Conservation (phyloP, 371 early-diverging fungal species). For the Lichtheimia hyalospora region DNA sequence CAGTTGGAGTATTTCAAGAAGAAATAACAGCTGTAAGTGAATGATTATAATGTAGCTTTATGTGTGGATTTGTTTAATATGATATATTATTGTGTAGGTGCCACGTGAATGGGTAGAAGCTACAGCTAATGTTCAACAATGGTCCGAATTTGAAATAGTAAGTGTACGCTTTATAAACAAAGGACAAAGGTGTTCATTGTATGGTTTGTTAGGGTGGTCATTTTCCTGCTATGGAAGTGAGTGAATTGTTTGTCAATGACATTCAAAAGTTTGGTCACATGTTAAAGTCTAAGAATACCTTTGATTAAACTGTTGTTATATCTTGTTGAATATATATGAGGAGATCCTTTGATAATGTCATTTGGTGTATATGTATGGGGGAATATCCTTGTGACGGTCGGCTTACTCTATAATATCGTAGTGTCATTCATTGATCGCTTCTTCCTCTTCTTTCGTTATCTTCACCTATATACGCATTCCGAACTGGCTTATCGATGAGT, state of each 20-base stretch:
- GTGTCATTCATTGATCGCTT: too few species aligned
- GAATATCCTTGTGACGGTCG: too few species aligned
- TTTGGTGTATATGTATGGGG: too few species aligned
- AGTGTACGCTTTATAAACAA: background rate
- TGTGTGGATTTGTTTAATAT: background rate
- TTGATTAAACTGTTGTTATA: too few species aligned
- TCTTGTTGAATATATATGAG: too few species aligned
- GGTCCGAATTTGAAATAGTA: conserved; percentile 24
- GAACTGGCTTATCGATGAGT: too few species aligned
- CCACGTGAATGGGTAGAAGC: conserved; percentile 63
- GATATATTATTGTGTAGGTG: conserved; percentile 15
- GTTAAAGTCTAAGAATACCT: conserved; percentile 6
- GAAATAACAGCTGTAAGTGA: conserved; percentile 54
- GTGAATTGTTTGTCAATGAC: conserved; percentile 48
- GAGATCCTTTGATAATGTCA: too few species aligned
- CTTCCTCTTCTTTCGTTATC: too few species aligned
- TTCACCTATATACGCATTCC: too few species aligned
- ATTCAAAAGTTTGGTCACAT: conserved; percentile 35
- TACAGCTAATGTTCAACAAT: conserved; percentile 24
- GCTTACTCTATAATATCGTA: too few species aligned
- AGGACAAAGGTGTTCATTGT: background rate
- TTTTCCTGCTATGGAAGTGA: conserved; percentile 67
- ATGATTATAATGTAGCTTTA: background rate
- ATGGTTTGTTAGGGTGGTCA: conserved; percentile 56
- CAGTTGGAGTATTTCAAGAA: conserved; percentile 55